Base-by-base conservation (phyloP, 257 asterid genomes). In the Gentiana dahurica region DNA sequence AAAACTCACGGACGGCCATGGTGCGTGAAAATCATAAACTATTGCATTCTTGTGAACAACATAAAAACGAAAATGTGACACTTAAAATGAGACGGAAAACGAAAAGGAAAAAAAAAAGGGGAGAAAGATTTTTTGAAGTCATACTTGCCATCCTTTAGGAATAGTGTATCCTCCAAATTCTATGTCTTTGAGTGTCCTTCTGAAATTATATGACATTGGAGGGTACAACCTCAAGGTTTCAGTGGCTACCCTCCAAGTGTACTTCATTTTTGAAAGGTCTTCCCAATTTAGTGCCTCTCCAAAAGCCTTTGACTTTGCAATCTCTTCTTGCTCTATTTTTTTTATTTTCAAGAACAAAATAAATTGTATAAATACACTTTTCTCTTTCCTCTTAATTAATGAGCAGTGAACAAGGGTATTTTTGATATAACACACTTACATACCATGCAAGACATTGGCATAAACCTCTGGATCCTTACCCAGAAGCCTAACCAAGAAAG, bases 71-170 rank as follows among this genome's bases (percentile, higher is more conserved):
- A 5, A 41, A 41, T 41, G 24, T 24, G 6, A 39, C 44, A 3
- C 44, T 7, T 39, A 41, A 5, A 41, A 41, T 24, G 46, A 41
- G 9, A 41, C 9, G 46, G 46, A 41, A 24, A 24, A 24, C 24
- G 24, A 24, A 24, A 24, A 24, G 46, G 9, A 41, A 39, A 41
- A 41, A 39, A 41, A 10, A 41, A 5, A 41, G 6, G 5, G 46
- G 46, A 41, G 9, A 10, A 41, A 41, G 46, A 41, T 41, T 41
- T 7, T 41, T 7, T 5, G 8, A 5, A 41, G 46, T 62, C 78
- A 75, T 82, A 82, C 84, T 64, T 78, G 83, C 94, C 94, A 81
- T 71, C 94, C 94, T 65, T 81, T 81, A 0, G 94, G 93, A 24
- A 81, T 78, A 45, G 63, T 34, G 77, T 78, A 72, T 41, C 83